These are phyloP conservation scores for Diaporthe eres DNA, from an alignment of 2,329 filamentous ascomycete genomes.

Conservation along the genomic window DNA sequence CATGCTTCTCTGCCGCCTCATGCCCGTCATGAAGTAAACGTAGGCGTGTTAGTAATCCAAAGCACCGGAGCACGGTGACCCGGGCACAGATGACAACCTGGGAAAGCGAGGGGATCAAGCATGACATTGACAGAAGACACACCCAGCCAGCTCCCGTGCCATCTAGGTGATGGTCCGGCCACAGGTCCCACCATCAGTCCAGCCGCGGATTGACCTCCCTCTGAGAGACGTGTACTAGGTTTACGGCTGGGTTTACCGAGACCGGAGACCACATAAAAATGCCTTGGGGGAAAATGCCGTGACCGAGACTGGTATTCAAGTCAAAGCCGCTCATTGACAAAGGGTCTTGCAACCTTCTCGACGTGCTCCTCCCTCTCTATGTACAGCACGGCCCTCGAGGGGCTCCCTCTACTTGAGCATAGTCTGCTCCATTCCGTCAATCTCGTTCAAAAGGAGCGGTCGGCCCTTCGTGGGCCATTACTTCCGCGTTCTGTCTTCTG, in stretches of 20 bases:
- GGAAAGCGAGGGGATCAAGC: too few relatives aligned
- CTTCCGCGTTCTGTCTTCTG: neutral
- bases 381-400: neutral
- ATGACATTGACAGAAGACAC: too few relatives aligned
- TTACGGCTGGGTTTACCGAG: neutral
- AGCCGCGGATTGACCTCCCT: neutral
- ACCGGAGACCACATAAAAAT: neutral
- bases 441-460: constrained; percentile 6
- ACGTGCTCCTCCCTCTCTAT: constrained; percentile 5
- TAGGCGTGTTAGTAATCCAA: too few relatives aligned
- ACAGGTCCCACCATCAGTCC: neutral
- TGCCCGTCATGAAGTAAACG: too few relatives aligned
- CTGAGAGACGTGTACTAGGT: neutral
- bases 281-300: too few relatives aligned
- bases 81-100: too few relatives aligned
- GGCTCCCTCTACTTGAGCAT: neutral
- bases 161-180: neutral
- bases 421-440: neutral
- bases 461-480: constrained; percentile 8
- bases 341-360: neutral
- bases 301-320: neutral
- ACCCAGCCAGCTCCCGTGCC: too few relatives aligned
- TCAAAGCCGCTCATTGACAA: constrained; percentile 6
- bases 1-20: too few relatives aligned
- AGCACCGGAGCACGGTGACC: too few relatives aligned